Evolutionary conservation across 495 filamentous ascomycete genomes (phyloP).

Genomic region (Lentithecium fluviatile): DNA sequence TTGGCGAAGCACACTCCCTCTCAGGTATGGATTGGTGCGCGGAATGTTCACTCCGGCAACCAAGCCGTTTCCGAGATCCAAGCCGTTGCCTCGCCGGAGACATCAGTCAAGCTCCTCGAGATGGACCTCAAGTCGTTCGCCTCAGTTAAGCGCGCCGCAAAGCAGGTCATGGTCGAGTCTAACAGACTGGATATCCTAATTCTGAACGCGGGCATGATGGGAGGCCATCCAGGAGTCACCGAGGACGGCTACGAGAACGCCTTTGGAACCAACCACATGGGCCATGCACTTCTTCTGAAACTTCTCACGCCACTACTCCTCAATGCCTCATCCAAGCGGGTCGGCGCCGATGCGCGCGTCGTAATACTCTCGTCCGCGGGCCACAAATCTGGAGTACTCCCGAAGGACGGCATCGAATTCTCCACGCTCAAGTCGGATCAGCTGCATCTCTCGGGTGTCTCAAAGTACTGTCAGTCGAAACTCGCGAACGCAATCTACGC

Average conservation of each 20-base stretch:
- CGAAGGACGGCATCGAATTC: constrained; percentile 4
- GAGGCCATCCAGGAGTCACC: background rate
- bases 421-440: constrained; percentile 24
- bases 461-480: constrained; percentile 18
- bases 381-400: constrained; percentile 4
- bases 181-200: constrained; percentile 14
- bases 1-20: constrained; percentile 53
- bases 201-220: constrained; percentile 21
- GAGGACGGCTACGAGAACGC: constrained; percentile 53
- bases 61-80: constrained; percentile 49
- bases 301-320: constrained; percentile 11
- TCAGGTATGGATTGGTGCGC: constrained; percentile 54
- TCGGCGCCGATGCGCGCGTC: constrained; percentile 28
- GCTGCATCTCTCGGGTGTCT: constrained; percentile 48
- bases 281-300: constrained; percentile 17
- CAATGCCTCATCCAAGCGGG: background rate
- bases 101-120: constrained; percentile 41
- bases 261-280: constrained; percentile 45
- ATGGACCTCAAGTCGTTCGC: constrained; percentile 51
- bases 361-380: constrained; percentile 9
- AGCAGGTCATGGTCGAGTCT: constrained; percentile 42
- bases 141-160: constrained; percentile 47
- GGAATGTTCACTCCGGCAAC: constrained; percentile 40
- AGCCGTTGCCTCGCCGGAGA: constrained; percentile 40
- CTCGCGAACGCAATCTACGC: constrained; percentile 21